Evolutionary conservation across 495 filamentous ascomycete species (phyloP).

Genomic region (Hypoxylon fuscum): DNA sequence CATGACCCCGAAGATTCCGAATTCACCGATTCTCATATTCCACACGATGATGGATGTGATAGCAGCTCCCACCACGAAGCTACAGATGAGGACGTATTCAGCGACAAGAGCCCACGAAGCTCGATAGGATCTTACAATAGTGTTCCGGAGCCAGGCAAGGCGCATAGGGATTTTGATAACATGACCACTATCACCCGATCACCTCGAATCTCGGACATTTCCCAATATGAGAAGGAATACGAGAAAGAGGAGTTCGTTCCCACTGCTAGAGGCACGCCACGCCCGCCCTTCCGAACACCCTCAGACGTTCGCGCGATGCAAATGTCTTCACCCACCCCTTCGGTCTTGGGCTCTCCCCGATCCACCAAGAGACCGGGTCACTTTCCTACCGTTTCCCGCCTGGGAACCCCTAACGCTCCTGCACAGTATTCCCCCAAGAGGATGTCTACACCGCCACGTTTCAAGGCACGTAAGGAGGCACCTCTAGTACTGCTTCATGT

Average conservation of each 20-base stretch:
- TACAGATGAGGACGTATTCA: conserved; percentile 65
- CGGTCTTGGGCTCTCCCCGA: conserved; percentile 58
- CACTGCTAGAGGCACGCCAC: conserved; percentile 47
- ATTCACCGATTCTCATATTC: conserved; percentile 27
- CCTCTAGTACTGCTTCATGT: conserved; percentile 91
- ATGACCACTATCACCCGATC: conserved; percentile 51
- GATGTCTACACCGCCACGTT: conserved; percentile 62
- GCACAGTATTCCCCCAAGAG: conserved; percentile 66
- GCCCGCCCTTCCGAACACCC: conserved; percentile 65
- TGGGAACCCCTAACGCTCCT: conserved; percentile 54
- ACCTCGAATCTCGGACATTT: conserved; percentile 53
- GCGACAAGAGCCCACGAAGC: conserved; percentile 58
- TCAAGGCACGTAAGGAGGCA: conserved; percentile 57
- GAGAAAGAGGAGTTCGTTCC: conserved; percentile 53
- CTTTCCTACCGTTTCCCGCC: conserved; percentile 57
- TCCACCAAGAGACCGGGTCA: conserved; percentile 53
- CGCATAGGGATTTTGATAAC: conserved; percentile 30
- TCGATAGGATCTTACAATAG: conserved; percentile 54
- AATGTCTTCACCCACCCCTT: conserved; percentile 72
- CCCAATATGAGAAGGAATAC: conserved; percentile 55
- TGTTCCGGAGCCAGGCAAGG: conserved; percentile 35
- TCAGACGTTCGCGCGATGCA: conserved; percentile 82
- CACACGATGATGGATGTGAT: conserved; percentile 46
- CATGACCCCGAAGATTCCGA: conserved; percentile 30
- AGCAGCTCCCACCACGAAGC: conserved; percentile 58